Conservation (phyloP, 2,329 filamentous ascomycete species). For the Dactylonectria macrodidyma region DNA sequence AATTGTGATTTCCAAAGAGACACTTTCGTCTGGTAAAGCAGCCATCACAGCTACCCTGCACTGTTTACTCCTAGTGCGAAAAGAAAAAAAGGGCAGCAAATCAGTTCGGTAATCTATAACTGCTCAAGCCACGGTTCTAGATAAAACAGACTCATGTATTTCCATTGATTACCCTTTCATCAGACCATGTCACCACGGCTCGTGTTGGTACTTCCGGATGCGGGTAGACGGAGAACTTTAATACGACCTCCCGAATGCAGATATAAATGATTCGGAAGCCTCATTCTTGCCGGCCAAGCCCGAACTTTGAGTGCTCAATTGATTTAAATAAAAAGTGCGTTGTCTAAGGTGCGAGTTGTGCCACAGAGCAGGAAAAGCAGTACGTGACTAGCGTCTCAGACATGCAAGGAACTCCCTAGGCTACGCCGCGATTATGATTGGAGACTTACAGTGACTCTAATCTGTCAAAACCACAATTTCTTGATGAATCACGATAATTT, state of each 20-base stretch:
- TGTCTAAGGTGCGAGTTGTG: neutral
- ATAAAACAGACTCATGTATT: too few relatives aligned
- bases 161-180: too few relatives aligned
- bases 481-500: slow-evolving; percentile 24
- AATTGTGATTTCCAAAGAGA: too few relatives aligned
- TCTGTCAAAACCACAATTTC: neutral
- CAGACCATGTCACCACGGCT: too few relatives aligned
- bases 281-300: neutral
- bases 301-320: neutral
- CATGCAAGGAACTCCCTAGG: neutral
- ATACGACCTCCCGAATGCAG: neutral
- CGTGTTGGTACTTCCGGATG: too few relatives aligned
- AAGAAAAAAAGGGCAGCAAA: too few relatives aligned
- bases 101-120: too few relatives aligned
- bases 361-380: neutral
- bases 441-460: neutral
- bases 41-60: too few relatives aligned
- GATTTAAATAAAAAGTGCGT: neutral
- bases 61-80: too few relatives aligned
- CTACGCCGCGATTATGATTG: neutral
- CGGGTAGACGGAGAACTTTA: neutral
- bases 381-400: neutral
- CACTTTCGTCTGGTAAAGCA: too few relatives aligned
- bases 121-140: too few relatives aligned
- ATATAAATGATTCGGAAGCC: neutral